phyloP scores from a whole-genome alignment of 2,329 filamentous ascomycete species.

The Sclerotinia nivalis region DNA sequence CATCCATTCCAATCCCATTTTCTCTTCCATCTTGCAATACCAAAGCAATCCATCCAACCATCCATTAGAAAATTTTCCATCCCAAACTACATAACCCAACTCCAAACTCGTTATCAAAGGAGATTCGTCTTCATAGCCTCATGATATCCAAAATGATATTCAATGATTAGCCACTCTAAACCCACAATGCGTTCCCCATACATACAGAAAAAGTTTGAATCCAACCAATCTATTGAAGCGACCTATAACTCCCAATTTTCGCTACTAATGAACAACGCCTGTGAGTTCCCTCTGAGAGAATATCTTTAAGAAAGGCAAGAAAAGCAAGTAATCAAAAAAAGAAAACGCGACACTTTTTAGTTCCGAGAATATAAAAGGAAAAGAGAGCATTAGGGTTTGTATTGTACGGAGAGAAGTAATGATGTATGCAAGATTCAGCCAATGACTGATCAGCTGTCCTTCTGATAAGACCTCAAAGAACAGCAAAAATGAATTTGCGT shows the following conservation, averaged over 20 bases:
- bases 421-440: not conserved
- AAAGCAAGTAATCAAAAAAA: constrained; percentile 6
- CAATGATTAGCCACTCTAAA: constrained; percentile 13
- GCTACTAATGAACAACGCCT: not conserved
- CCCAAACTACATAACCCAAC: constrained; percentile 8
- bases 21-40: constrained; percentile 16
- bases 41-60: constrained; percentile 10
- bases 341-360: constrained; percentile 13
- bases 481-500: not conserved
- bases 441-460: not conserved
- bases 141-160: constrained; percentile 20
- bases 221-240: constrained; percentile 15
- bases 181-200: not conserved
- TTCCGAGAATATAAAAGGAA: constrained; percentile 3
- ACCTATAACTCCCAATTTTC: constrained; percentile 12
- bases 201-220: constrained; percentile 3
- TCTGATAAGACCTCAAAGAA: not conserved
- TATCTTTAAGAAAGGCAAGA: not conserved
- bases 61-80: constrained; percentile 7
- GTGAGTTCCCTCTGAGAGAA: not conserved
- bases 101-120: constrained; percentile 6
- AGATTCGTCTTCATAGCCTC: constrained; percentile 9
- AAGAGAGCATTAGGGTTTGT: constrained; percentile 1
- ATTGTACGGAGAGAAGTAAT: not conserved
- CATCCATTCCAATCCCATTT: constrained; percentile 5